Base-by-base conservation (phyloP, 1,284 basidiomycete species). In the Puccinia coronata region DNA sequence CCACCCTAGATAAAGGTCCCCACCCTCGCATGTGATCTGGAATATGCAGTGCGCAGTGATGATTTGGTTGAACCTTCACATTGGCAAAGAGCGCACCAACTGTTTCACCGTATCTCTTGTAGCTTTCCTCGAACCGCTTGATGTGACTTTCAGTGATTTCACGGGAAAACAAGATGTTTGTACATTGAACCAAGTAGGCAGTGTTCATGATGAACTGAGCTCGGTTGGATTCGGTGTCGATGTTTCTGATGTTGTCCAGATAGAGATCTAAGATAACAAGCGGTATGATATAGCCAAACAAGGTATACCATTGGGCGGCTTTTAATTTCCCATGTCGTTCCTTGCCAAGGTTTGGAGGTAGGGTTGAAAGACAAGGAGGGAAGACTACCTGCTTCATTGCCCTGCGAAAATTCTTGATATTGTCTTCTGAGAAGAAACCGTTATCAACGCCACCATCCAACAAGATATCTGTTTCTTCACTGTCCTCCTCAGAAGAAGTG, bases 31-130 rank as follows among this genome's bases (percentile, higher is more conserved):
- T 79, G 57, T 69, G 65, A n/a, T 79, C 9, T 39, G 76, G 76
- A 67, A 70, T 16, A 51, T 79, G 76, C 18, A 79, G 51, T 55
- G 76, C 23, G 41, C 34, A 79, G 39, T 79, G 76, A 34, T 79
- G 76, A 43, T 79, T 79, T 31, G 76, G 76, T 39, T 79, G 39
- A 23, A 79, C 25, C 43, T 53, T 53, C 47, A 51, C 36, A n/a
- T 53, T 53, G 14, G 47, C 12, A 25, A 79, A 79, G 0, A 79
- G 43, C 23, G 34, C 20, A 20, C 39, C 31, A 49, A 49, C 28
- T 2, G 65, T 28, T 14, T 69, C 49, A 11, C n/a, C 28, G 39
- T 70, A 79, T 25, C 41, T 25, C 31, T 53, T 36, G 53, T 70
- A 79, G 31, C 36, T 9, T 12, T 0, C 39, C 67, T 69, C 47